Conservation (phyloP, 1,284 basidiomycete genomes). For the Apiotrichum veenhuisii region DNA sequence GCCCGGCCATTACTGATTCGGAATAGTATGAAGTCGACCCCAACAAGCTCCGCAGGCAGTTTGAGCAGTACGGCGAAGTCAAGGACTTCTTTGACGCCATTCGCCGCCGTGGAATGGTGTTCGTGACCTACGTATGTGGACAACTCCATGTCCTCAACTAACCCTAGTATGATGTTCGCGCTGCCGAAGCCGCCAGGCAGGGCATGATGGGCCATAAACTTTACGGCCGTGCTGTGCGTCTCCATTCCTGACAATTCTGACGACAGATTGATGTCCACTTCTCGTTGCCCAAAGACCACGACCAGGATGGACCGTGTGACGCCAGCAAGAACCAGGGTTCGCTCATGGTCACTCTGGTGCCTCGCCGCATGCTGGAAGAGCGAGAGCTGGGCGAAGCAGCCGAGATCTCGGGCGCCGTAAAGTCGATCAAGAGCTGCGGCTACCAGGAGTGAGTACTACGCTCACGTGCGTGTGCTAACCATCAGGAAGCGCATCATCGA, state of each 20-base stretch:
- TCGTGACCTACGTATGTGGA: slow-evolving; percentile 86
- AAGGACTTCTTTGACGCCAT: slow-evolving; percentile 96
- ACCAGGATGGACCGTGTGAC: slow-evolving; percentile 63
- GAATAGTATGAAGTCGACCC: slow-evolving; percentile 83
- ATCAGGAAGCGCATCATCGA: slow-evolving; percentile 76
- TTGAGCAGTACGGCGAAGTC: slow-evolving; percentile 89
- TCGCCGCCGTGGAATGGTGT: slow-evolving; percentile 89
- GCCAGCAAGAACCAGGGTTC: slow-evolving; percentile 88
- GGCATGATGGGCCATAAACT: slow-evolving; percentile 80
- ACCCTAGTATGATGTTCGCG: slow-evolving; percentile 77
- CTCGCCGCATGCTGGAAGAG: slow-evolving; percentile 69
- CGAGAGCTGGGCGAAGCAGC: slow-evolving; percentile 78
- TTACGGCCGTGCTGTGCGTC: slow-evolving; percentile 72
- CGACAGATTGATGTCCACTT: slow-evolving; percentile 94
- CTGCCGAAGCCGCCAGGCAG: slow-evolving; percentile 84
- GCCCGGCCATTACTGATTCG: background rate
- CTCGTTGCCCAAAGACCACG: slow-evolving; percentile 85
- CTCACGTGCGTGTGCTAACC: slow-evolving; percentile 10
- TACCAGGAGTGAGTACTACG: slow-evolving; percentile 61
- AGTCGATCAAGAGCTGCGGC: slow-evolving; percentile 63
- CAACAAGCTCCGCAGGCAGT: slow-evolving; percentile 73
- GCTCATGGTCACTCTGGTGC: slow-evolving; percentile 65
- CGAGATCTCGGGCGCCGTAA: slow-evolving; percentile 84
- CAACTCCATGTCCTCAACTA: background rate
- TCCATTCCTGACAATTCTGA: background rate